Conservation (phyloP, 78 protist species). For the Emiliania huxleyi region DNA sequence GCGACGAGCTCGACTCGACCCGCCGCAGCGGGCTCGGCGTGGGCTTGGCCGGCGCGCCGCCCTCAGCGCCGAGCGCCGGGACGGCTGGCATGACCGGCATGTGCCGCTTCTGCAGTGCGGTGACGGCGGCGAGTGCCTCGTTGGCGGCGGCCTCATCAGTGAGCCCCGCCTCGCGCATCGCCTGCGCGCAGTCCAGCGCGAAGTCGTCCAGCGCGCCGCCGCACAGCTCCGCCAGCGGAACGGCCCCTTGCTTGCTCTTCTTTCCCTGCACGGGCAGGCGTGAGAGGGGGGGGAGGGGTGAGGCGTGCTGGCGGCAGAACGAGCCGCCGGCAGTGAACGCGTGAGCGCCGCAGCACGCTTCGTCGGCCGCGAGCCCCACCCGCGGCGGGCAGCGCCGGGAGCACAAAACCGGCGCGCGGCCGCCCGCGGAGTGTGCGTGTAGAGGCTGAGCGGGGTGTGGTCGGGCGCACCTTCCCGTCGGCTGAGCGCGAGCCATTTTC, state of each 20-base stretch:
- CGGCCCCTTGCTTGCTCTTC: too few relatives aligned
- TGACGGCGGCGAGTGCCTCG: neutral
- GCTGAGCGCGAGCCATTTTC: neutral
- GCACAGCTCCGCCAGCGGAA: neutral
- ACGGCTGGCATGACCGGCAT: neutral
- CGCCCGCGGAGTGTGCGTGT: too few relatives aligned
- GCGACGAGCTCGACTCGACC: neutral
- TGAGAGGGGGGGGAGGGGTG: too few relatives aligned
- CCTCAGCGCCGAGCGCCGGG: neutral
- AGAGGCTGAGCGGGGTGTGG: too few relatives aligned
- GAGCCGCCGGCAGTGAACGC: too few relatives aligned
- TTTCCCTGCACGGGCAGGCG: too few relatives aligned
- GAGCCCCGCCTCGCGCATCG: neutral
- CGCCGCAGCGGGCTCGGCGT: neutral
- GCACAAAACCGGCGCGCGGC: neutral
- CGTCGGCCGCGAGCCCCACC: neutral
- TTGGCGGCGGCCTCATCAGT: neutral
- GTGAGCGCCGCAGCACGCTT: too few relatives aligned
- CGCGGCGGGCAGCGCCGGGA: too few relatives aligned
- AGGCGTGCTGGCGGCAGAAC: too few relatives aligned
- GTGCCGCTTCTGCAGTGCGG: neutral
- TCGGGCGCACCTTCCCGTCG: too few relatives aligned
- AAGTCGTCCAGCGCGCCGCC: neutral
- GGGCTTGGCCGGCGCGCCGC: neutral
- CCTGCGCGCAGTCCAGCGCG: neutral